Conservation (phyloP, 176 grass and related monocot species). For the Zoysia pacifica region DNA sequence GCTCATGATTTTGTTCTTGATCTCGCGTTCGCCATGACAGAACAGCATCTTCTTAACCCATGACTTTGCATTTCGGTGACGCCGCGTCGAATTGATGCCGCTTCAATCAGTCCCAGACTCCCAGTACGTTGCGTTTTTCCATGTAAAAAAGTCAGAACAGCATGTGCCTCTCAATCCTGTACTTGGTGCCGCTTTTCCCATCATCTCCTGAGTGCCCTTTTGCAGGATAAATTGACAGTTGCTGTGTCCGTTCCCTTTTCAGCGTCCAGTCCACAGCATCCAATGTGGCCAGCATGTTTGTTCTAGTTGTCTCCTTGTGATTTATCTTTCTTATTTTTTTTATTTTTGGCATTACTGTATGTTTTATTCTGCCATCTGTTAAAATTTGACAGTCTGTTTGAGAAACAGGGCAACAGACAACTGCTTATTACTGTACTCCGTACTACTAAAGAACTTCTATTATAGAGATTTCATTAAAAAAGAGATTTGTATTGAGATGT, state of each 20-base stretch:
- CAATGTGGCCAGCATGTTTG: not conserved
- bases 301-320: not conserved
- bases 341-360: not conserved
- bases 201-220: not conserved
- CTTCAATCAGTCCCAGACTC: not conserved
- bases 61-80: too few species aligned
- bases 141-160: conserved; percentile 36
- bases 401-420: too few species aligned
- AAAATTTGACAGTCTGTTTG: not conserved
- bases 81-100: conserved; percentile 4
- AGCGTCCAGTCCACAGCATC: not conserved
- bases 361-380: not conserved
- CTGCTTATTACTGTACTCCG: too few species aligned
- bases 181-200: conserved; percentile 41
- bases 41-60: too few species aligned
- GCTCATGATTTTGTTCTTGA: not conserved
- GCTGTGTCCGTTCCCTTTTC: not conserved
- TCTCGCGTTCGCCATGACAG: not conserved
- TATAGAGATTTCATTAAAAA: not conserved
- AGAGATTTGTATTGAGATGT: not conserved
- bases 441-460: too few species aligned
- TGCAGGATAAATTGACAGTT: conserved; percentile 32
- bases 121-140: conserved; percentile 17
- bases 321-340: not conserved
- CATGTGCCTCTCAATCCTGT: conserved; percentile 18